Evolutionary conservation across 768 basidiomycete species (phyloP).

Genomic region (Galerina marginata): DNA sequence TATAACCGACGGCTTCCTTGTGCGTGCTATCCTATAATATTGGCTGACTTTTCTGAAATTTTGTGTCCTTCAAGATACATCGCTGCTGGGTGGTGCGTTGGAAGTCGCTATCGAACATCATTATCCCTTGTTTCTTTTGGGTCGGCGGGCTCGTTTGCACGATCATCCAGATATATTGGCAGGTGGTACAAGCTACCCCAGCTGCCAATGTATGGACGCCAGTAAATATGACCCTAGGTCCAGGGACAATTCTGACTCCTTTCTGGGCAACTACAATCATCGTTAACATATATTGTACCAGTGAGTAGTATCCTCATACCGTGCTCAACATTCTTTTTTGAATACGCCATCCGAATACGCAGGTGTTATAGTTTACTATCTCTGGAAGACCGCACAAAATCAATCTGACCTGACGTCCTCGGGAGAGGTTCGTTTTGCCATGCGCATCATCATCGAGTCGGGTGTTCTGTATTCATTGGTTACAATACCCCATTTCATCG

Average conservation of each 20-base stretch:
- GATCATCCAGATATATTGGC: conserved; percentile 8
- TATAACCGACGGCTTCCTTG: conserved; percentile 12
- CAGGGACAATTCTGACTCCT: conserved; percentile 21
- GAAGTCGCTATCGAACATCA: neutral
- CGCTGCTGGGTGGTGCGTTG: conserved; percentile 11
- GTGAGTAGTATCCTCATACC: conserved; percentile 1
- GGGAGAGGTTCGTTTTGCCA: conserved; percentile 9
- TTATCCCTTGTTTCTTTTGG: conserved; percentile 10
- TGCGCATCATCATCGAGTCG: conserved; percentile 17
- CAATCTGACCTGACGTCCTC: neutral
- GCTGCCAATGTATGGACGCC: conserved; percentile 11
- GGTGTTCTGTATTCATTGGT: conserved; percentile 14
- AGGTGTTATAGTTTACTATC: conserved; percentile 15
- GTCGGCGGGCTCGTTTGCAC: conserved; percentile 9
- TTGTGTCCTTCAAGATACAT: neutral
- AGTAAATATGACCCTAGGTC: conserved; percentile 19
- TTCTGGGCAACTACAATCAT: conserved; percentile 21
- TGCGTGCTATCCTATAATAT: neutral
- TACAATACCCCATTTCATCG: conserved; percentile 18
- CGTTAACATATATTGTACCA: conserved; percentile 18
- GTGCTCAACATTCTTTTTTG: too few relatives aligned
- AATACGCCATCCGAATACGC: too few relatives aligned
- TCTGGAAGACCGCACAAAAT: conserved; percentile 5
- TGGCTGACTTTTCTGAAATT: neutral
- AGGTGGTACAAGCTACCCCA: neutral